phyloP scores from a whole-genome alignment of 305 asterid genomes.

The Plantago coronopus region DNA sequence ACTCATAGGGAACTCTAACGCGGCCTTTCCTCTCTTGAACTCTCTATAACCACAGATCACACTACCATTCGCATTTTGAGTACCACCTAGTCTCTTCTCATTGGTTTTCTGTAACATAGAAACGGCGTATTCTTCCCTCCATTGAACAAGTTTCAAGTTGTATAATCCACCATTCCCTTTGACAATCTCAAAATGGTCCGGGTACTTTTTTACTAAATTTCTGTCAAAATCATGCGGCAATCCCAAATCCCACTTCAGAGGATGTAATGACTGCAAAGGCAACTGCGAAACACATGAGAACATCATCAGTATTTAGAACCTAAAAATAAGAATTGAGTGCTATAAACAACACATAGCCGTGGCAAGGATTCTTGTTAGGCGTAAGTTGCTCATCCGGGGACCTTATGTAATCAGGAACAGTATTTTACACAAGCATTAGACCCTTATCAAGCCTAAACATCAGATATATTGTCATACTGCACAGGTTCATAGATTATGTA shows the following conservation, averaged over 20 bases:
- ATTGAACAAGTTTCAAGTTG: slow-evolving; percentile 59
- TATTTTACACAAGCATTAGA: too few relatives aligned
- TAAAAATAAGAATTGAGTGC: too few relatives aligned
- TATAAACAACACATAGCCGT: too few relatives aligned
- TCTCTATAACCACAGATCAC: slow-evolving; percentile 36
- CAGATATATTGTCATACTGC: too few relatives aligned
- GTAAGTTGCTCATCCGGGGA: too few relatives aligned
- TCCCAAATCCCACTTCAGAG: slow-evolving; percentile 90
- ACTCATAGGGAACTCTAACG: slow-evolving; percentile 80
- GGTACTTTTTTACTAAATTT: slow-evolving; percentile 46
- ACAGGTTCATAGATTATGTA: too few relatives aligned
- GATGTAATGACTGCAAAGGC: slow-evolving; percentile 62
- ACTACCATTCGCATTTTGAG: slow-evolving; percentile 16
- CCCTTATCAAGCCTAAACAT: too few relatives aligned
- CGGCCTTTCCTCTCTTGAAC: slow-evolving; percentile 74
- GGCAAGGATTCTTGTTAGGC: too few relatives aligned
- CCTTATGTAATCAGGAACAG: too few relatives aligned
- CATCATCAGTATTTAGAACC: too few relatives aligned
- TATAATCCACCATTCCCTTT: slow-evolving; percentile 56
- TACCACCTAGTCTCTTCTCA: slow-evolving; percentile 35
- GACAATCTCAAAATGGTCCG: slow-evolving; percentile 58
- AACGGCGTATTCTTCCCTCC: slow-evolving; percentile 68
- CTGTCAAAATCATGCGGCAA: slow-evolving; percentile 75
- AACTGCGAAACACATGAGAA: slow-evolving; percentile 37
- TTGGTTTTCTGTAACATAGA: slow-evolving; percentile 73